A percentile compares a stretch with the other conserved stretches of the same genome.
phyloP scores from a whole-genome alignment of 352 stramenopile species.

The Peronospora belbahrii region DNA sequence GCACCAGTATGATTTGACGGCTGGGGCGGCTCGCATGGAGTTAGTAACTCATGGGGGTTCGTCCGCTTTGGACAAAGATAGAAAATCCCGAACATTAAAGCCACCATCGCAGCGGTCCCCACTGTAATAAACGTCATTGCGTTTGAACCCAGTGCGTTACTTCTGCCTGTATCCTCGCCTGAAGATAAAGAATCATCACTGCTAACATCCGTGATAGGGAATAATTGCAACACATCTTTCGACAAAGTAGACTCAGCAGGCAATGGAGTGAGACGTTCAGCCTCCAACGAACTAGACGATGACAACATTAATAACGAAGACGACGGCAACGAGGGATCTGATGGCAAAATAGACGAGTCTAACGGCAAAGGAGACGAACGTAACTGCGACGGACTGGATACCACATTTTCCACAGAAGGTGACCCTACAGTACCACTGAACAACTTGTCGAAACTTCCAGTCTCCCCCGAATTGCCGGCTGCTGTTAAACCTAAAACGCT shows the following conservation, averaged over 20 bases:
- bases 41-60: slow-evolving; percentile 18
- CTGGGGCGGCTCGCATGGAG: slow-evolving; percentile 11
- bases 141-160: slow-evolving; percentile 14
- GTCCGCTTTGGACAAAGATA: slow-evolving; percentile 24
- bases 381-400: slow-evolving; percentile 2
- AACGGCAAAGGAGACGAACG: slow-evolving; percentile 5
- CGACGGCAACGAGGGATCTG: slow-evolving; percentile 3
- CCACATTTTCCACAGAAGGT: slow-evolving; percentile 2
- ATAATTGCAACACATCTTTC: slow-evolving; percentile 16
- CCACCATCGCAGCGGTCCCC: slow-evolving; percentile 17
- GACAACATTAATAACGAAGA: slow-evolving; percentile 3
- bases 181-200: slow-evolving; percentile 11
- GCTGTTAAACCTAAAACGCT: slow-evolving; percentile 1
- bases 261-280: slow-evolving; percentile 2
- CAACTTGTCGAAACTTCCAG: slow-evolving; percentile 9
- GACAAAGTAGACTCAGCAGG: slow-evolving; percentile 9
- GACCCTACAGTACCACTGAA: not conserved
- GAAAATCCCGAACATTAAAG: slow-evolving; percentile 27
- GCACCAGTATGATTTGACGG: slow-evolving; percentile 17
- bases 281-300: slow-evolving; percentile 8
- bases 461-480: slow-evolving; percentile 3
- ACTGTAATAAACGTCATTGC: slow-evolving; percentile 30
- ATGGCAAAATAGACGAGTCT: too few relatives aligned
- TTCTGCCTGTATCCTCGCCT: slow-evolving; percentile 5
- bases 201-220: slow-evolving; percentile 24